A percentile compares a stretch with the other conserved stretches of the same genome.
Conservation (phyloP, 257 asterid species). For the Handroanthus guayacan region DNA sequence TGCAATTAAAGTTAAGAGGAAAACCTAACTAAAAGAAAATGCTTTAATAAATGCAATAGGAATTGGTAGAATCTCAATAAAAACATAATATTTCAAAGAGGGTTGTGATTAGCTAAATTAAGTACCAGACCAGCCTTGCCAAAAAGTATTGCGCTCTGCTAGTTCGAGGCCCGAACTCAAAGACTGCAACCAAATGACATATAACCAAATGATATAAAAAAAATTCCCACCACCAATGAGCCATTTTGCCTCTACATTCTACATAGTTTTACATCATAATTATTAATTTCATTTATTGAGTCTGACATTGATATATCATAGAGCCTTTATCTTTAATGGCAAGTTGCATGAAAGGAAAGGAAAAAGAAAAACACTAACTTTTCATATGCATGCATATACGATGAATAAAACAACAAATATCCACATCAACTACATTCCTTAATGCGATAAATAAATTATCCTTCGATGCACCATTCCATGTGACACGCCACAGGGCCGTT, state of each 20-base stretch:
- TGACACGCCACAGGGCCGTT: too few species aligned
- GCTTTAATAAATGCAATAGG: not conserved
- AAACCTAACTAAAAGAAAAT: not conserved
- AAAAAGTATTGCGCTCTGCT: not conserved
- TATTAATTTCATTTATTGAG: not conserved
- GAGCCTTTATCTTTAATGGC: not conserved
- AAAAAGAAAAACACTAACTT: not conserved
- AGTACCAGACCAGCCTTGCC: constrained; percentile 10
- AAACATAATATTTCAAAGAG: not conserved
- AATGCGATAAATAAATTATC: too few species aligned
- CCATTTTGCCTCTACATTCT: not conserved
- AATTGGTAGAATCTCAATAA: not conserved
- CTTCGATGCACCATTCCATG: too few species aligned
- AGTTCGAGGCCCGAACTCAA: constrained; percentile 4
- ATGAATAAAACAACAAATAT: constrained; percentile 22
- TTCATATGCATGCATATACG: not conserved
- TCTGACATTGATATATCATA: not conserved
- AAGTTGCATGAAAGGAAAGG: not conserved
- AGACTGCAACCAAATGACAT: not conserved
- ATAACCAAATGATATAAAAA: not conserved
- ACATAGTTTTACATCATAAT: not conserved
- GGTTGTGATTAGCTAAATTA: not conserved
- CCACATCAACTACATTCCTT: too few species aligned
- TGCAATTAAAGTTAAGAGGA: not conserved
- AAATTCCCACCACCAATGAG: not conserved